Base-by-base conservation (phyloP, 805 yeast genomes). In the Diddensiella santjacobensis region DNA sequence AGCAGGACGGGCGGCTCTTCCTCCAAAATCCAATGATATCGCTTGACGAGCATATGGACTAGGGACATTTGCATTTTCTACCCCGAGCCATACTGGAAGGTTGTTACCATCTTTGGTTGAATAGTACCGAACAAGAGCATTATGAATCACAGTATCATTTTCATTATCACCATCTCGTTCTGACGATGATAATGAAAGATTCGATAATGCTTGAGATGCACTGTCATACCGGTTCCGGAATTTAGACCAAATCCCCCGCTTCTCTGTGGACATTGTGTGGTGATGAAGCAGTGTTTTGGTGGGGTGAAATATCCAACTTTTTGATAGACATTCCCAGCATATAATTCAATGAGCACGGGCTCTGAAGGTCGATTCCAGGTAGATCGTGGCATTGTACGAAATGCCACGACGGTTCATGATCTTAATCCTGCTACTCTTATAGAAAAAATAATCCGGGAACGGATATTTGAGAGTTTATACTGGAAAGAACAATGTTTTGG, bases 401-500 rank as follows among this genome's bases (percentile, higher is more conserved):
- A 57, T 13, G 60, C 57, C 10, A 48, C 43, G 22, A 52, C 64
- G 22, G 45, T 59, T 24, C 77, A 74, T 45, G 77, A 78, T 2
- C 62, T 71, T 5, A 76, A 76, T 55, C 74, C 80, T 2, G 73
- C 74, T 2, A 57, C 69, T n/a, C 61, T 78, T n/a, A 61, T 80
- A 2, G 85, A 80, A 52, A 80, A 79, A 58, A 79, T 82, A 52
- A 66, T 75, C 4, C 61, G 83, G 44, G 85, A 80, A 53, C 65
- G 78, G 19, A 78, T 81, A 0, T 67, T 72, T 33, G 84, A 79
- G 50, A 72, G 80, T 0, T 55, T 76, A 2, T 81, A 78, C 59
- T 82, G 81, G 79, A 79, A 81, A 48, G 71, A 71, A 53, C 66
- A 70, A 48, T 82, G 85, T 52, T 74, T 73, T 51, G 73, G 72